phyloP scores from a whole-genome alignment of 2,329 filamentous ascomycete genomes.

The Fusarium sp. region DNA sequence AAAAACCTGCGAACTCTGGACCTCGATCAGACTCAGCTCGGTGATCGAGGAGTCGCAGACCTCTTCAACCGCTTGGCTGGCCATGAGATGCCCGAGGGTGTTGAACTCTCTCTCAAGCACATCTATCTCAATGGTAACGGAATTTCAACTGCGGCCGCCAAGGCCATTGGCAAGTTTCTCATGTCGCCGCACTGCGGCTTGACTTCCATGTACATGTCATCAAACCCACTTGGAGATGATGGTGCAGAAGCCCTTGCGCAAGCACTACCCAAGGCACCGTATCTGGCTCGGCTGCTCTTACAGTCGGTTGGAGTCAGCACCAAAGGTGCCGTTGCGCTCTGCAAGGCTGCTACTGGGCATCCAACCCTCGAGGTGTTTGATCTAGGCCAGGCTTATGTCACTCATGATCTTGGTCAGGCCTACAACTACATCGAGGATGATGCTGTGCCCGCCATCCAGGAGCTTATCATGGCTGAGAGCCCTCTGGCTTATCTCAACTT shows the following conservation, averaged over 20 bases:
- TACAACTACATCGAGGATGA: slow-evolving; percentile 64
- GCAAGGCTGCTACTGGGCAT: slow-evolving; percentile 55
- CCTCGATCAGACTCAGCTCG: slow-evolving; percentile 68
- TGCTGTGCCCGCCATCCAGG: slow-evolving; percentile 53
- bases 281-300: slow-evolving; percentile 57
- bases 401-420: slow-evolving; percentile 60
- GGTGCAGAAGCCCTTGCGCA: slow-evolving; percentile 52
- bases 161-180: slow-evolving; percentile 54
- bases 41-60: slow-evolving; percentile 61
- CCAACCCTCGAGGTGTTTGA: slow-evolving; percentile 58
- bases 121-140: slow-evolving; percentile 58
- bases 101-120: slow-evolving; percentile 53
- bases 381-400: slow-evolving; percentile 64
- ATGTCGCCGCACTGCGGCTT: slow-evolving; percentile 53
- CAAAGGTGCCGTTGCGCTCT: slow-evolving; percentile 57
- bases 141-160: slow-evolving; percentile 51
- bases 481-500: slow-evolving; percentile 61
- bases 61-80: slow-evolving; percentile 59
- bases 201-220: slow-evolving; percentile 57
- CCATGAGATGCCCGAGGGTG: slow-evolving; percentile 49
- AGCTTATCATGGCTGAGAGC: slow-evolving; percentile 53
- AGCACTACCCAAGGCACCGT: slow-evolving; percentile 52
- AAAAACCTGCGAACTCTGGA: slow-evolving; percentile 64
- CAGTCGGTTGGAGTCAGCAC: slow-evolving; percentile 62
- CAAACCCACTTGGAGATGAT: slow-evolving; percentile 56